phyloP scores from a whole-genome alignment of 176 grass and related monocot genomes.

The Puccinellia tenuiflora region DNA sequence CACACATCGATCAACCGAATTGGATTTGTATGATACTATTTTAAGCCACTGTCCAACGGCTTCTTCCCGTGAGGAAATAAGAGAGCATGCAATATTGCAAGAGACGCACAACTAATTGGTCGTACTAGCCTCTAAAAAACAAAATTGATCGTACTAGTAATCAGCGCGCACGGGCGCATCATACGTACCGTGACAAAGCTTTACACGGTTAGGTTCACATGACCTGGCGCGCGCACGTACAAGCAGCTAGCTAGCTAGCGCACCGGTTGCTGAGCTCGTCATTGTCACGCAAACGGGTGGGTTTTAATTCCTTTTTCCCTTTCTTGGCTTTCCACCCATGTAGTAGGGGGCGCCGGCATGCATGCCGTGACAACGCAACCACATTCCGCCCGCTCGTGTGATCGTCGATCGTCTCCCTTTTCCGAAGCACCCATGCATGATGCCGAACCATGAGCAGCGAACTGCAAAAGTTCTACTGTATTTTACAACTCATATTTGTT shows the following conservation, averaged over 20 bases:
- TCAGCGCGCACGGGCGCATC: background rate
- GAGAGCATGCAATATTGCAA: no score
- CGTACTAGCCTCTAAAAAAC: no score
- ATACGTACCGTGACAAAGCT: background rate
- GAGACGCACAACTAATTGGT: no score
- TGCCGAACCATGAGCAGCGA: constrained; percentile 19
- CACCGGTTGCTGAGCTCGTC: constrained; percentile 7
- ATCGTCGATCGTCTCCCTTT: constrained; percentile 28
- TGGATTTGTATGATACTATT: no score
- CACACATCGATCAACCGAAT: no score
- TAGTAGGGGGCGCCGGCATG: constrained; percentile 3
- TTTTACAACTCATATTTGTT: background rate
- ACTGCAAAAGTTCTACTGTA: background rate
- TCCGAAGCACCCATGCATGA: constrained; percentile 17
- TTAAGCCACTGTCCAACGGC: no score
- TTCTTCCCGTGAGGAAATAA: no score
- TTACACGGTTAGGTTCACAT: constrained; percentile 40
- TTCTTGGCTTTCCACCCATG: constrained; percentile 13
- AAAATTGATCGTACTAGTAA: background rate
- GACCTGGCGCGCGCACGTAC: background rate
- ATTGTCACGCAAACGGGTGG: constrained; percentile 40
- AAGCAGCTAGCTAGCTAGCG: no score
- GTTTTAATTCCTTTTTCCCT: constrained; percentile 22
- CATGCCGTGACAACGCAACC: constrained; percentile 53
- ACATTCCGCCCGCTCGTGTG: constrained; percentile 44